Evolutionary conservation across 208 protist species (phyloP).

Genomic region (Trypanosoma melophagium): DNA sequence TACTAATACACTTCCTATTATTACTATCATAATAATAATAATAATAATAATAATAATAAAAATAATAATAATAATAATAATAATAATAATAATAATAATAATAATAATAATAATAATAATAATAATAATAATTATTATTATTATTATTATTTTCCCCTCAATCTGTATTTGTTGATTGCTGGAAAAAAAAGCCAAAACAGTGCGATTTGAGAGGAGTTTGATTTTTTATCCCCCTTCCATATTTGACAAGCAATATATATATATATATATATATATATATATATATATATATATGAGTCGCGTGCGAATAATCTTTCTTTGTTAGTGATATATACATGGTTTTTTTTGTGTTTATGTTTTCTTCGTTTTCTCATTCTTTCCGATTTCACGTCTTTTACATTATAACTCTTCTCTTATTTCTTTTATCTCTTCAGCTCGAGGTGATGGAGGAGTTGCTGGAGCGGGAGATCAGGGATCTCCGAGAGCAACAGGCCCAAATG

Average conservation of each 20-base stretch:
- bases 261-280: not conserved
- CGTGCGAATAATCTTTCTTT: no score
- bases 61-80: no score
- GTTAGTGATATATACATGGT: not conserved
- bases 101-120: no score
- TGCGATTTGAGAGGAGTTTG: not conserved
- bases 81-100: no score
- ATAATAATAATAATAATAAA: no score
- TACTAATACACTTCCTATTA: no score
- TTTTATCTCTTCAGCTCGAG: no score
- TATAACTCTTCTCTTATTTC: no score
- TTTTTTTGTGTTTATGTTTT: not conserved
- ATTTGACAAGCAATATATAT: not conserved
- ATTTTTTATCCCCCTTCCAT: not conserved
- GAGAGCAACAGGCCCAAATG: conserved; percentile 8
- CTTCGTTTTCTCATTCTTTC: not conserved
- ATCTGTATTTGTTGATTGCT: not conserved
- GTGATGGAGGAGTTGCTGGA: conserved; percentile 22
- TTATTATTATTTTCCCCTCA: not conserved
- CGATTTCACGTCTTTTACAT: no score
- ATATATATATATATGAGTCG: not conserved
- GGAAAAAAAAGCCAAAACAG: not conserved
- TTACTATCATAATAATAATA: no score
- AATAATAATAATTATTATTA: no score
- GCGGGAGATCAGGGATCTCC: conserved; percentile 22